Conservation (phyloP, 208 protist genomes). For the Wallacemonas sp. region DNA sequence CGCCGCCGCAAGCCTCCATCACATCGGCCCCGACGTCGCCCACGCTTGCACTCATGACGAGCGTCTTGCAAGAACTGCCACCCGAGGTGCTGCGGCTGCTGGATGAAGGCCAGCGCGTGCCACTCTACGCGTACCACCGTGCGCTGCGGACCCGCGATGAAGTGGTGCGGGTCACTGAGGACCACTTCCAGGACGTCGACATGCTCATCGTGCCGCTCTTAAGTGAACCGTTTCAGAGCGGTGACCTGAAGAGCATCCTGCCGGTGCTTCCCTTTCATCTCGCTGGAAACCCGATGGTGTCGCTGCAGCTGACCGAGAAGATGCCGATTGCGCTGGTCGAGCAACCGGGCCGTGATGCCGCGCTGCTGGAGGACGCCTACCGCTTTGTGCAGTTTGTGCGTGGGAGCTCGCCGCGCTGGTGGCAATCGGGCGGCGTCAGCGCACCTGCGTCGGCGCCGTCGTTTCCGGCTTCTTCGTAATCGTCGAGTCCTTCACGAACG, state of each 20-base stretch:
- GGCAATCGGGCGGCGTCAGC: slow-evolving; percentile 24
- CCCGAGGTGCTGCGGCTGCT: slow-evolving; percentile 52
- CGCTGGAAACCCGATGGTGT: slow-evolving; percentile 85
- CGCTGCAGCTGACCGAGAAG: slow-evolving; percentile 66
- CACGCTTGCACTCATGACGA: slow-evolving; percentile 28
- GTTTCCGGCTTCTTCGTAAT: slow-evolving; percentile 2
- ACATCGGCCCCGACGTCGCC: slow-evolving; percentile 2
- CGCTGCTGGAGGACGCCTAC: slow-evolving; percentile 81
- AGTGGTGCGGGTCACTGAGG: slow-evolving; percentile 72
- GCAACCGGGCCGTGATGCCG: slow-evolving; percentile 80
- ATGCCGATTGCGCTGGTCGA: slow-evolving; percentile 72
- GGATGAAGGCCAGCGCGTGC: slow-evolving; percentile 52
- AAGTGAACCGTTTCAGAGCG: slow-evolving; percentile 65
- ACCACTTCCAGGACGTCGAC: slow-evolving; percentile 89
- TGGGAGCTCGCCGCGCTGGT: slow-evolving; percentile 72
- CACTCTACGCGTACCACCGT: slow-evolving; percentile 61
- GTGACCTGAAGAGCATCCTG: slow-evolving; percentile 63
- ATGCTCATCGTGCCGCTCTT: slow-evolving; percentile 80
- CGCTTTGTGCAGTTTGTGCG: slow-evolving; percentile 83
- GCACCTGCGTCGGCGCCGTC: background rate
- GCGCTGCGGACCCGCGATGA: slow-evolving; percentile 78
- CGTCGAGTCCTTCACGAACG: no score
- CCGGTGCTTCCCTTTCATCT: slow-evolving; percentile 74
- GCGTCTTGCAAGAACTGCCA: slow-evolving; percentile 70
- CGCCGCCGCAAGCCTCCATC: no score